These are phyloP conservation scores for Monosporascus sp. DNA, from an alignment of 2,329 filamentous ascomycete genomes.

Conservation along the genomic window DNA sequence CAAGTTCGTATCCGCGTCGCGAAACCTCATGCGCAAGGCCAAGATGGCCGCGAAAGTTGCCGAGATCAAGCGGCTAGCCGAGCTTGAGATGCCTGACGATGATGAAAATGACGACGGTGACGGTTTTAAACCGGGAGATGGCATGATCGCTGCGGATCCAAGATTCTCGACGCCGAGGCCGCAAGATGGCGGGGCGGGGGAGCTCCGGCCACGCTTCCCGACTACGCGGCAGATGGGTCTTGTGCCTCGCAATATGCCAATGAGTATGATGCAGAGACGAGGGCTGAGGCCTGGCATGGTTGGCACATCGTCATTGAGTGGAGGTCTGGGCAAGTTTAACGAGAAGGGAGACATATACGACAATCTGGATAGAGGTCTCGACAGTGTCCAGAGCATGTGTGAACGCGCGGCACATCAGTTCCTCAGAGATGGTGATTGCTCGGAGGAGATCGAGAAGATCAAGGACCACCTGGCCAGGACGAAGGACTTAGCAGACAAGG, in stretches of 20 bases:
- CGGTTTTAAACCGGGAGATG: constrained; percentile 22
- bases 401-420: constrained; percentile 87
- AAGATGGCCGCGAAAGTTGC: constrained; percentile 77
- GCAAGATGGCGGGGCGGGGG: constrained; percentile 10
- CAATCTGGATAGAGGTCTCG: constrained; percentile 69
- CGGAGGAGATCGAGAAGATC: constrained; percentile 67
- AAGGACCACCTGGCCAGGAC: constrained; percentile 60
- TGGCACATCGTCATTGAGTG: constrained; percentile 6
- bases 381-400: constrained; percentile 73
- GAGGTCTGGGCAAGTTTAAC: constrained; percentile 20
- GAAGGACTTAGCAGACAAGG: constrained; percentile 52
- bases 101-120: constrained; percentile 34
- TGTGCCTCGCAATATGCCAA: constrained; percentile 11
- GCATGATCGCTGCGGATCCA: constrained; percentile 16
- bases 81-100: constrained; percentile 51
- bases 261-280: constrained; percentile 16
- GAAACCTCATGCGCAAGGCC: constrained; percentile 81
- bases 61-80: constrained; percentile 55
- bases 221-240: constrained; percentile 34
- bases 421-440: constrained; percentile 80
- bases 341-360: constrained; percentile 55
- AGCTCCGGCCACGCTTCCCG: constrained; percentile 30
- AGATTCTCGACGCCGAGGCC: constrained; percentile 4
- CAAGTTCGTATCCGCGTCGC: constrained; percentile 70
- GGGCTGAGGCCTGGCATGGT: constrained; percentile 19